Conservation (phyloP, 176 grass and related monocot species). For the Elaeis guineensis region DNA sequence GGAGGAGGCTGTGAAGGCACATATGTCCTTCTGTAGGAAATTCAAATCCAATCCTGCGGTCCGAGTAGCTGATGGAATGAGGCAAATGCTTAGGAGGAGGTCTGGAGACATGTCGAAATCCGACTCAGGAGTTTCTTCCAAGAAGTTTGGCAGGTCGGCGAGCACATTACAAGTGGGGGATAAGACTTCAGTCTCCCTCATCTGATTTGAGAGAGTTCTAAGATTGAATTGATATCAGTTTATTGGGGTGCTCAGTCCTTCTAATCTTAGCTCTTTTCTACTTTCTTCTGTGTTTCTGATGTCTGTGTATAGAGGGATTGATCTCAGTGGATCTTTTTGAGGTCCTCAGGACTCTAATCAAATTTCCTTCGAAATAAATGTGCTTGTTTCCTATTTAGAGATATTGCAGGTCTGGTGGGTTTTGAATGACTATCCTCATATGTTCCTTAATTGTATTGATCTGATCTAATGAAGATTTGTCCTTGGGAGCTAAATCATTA, state of each 20-base stretch:
- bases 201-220: conserved; percentile 28
- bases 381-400: too few relatives aligned
- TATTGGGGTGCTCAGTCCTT: conserved; percentile 29
- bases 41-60: conserved; percentile 59
- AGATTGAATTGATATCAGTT: conserved; percentile 19
- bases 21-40: conserved; percentile 84
- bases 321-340: too few relatives aligned
- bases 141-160: conserved; percentile 31
- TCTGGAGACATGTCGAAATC: conserved; percentile 48
- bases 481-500: too few relatives aligned
- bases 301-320: too few relatives aligned
- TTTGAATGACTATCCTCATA: too few relatives aligned
- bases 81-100: conserved; percentile 70
- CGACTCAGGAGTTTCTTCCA: conserved; percentile 8
- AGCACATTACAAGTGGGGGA: conserved; percentile 45
- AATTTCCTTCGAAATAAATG: too few relatives aligned
- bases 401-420: too few relatives aligned
- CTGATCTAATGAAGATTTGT: too few relatives aligned
- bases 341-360: too few relatives aligned
- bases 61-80: conserved; percentile 66
- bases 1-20: conserved; percentile 69
- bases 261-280: too few relatives aligned
- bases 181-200: conserved; percentile 33
- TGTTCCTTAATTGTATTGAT: too few relatives aligned
- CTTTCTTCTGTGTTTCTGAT: too few relatives aligned